Evolutionary conservation across 2,329 filamentous ascomycete species (phyloP), one percentile per base, ranked within the genome.

Genomic region (Fusarium sp.): DNA sequence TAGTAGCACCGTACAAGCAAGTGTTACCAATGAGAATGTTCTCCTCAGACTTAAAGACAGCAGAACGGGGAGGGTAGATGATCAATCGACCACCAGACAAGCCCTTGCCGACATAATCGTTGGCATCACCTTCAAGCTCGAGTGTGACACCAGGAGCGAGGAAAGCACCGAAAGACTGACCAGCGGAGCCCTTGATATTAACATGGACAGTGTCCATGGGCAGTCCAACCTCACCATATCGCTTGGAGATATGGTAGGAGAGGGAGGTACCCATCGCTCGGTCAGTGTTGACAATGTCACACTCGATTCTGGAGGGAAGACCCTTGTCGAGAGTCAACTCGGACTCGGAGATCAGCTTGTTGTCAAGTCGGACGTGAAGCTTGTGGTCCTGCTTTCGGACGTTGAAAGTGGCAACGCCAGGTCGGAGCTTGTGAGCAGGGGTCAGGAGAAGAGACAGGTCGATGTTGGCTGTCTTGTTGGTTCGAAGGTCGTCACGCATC

Each of bases 311-410:
- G 66, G 93, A 96, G 16, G 95, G 95, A 18, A 98, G 85, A 32
- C 95, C 94, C 86, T 97, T 98, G 82, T 98, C 94, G 15, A 98
- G 87, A 41, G 95, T 97, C 74, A 97, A 86, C 82, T 98, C 95
- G 11, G 94, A 94, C 82, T 98, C 95, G 1, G 94, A 94, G 76
- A 98, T 97, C 59, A 98, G 88, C 86, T 98, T 98, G 85, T 98
- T 98, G 81, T 98, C 95, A 13, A 98, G 87, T 76, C 95, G 93
- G 68, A 94, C 90, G 80, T 98, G 94, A 22, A 98, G 91, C 78
- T 92, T 91, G 82, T 98, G 95, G 75, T 98, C 95, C 82, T 98
- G 95, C 87, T 97, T 98, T 82, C 95, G 92, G 62, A 98, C 94
- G 76, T 98, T 98, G 88, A 97, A 98, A 13, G 94, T 98, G 41